Evolutionary conservation across 345 rosid species (phyloP).

Genomic region (Aurinia saxatilis): DNA sequence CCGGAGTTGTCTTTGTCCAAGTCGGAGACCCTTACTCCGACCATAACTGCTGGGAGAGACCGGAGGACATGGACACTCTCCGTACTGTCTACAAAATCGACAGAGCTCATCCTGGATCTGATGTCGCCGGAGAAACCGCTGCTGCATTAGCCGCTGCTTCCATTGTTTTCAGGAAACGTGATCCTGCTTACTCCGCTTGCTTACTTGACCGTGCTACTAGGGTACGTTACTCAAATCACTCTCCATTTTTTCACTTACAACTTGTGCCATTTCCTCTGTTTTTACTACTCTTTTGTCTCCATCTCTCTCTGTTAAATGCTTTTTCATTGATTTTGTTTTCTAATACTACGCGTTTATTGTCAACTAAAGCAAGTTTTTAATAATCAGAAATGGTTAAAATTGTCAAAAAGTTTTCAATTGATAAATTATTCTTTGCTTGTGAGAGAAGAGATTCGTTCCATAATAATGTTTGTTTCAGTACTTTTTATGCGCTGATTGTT

Average conservation of each 20-base stretch:
- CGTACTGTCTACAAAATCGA: conserved; percentile 77
- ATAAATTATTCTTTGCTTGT: conserved; percentile 27
- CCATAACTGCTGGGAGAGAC: conserved; percentile 92
- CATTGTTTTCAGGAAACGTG: conserved; percentile 79
- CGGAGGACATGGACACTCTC: conserved; percentile 94
- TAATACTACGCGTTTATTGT: too few species aligned
- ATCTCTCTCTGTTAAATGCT: too few species aligned
- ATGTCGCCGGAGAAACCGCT: conserved; percentile 96
- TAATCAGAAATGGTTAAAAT: not conserved
- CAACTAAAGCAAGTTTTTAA: too few species aligned
- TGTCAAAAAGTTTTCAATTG: conserved; percentile 9
- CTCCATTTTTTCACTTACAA: not conserved
- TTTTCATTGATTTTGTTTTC: too few species aligned
- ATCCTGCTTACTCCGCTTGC: conserved; percentile 65
- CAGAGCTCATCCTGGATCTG: conserved; percentile 74
- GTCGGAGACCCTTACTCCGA: conserved; percentile 87
- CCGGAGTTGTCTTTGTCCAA: conserved; percentile 59
- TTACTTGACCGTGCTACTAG: conserved; percentile 64
- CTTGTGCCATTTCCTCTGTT: conserved; percentile 3
- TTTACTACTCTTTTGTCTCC: not conserved
- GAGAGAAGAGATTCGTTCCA: conserved; percentile 23
- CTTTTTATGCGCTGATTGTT: conserved; percentile 5
- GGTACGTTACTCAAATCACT: conserved; percentile 57
- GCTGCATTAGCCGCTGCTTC: conserved; percentile 97
- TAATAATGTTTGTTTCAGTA: conserved; percentile 7